Evolutionary conservation across 1,139 yeast species (phyloP).

Genomic region (Ogataea hybrid): DNA sequence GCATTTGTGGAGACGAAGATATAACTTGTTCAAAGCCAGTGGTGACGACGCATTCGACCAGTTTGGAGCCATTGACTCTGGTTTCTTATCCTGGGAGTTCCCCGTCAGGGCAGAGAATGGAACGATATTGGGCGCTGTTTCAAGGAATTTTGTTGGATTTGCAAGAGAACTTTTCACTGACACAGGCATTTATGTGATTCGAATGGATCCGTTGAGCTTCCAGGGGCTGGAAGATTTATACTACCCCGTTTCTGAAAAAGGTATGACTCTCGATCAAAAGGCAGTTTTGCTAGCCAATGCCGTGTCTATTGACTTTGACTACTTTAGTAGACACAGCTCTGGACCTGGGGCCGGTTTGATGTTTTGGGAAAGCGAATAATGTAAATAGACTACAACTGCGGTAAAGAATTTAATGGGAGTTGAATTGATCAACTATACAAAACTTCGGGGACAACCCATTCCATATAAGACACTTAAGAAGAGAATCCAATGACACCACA

Average conservation of each 20-base stretch:
- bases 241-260: constrained; percentile 24
- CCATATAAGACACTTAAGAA: constrained; percentile 30
- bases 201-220: constrained; percentile 75
- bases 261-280: constrained; percentile 72
- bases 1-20: constrained; percentile 91
- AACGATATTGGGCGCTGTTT: constrained; percentile 69
- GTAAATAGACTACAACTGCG: background rate
- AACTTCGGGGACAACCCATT: background rate
- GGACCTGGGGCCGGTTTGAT: constrained; percentile 42
- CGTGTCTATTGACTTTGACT: constrained; percentile 90
- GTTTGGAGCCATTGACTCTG: constrained; percentile 85
- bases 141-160: constrained; percentile 92
- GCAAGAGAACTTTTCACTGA: constrained; percentile 93
- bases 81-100: constrained; percentile 82
- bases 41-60: constrained; percentile 50
- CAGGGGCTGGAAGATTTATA: constrained; percentile 45
- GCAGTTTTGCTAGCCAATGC: constrained; percentile 86
- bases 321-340: constrained; percentile 80
- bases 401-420: background rate
- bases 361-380: constrained; percentile 13
- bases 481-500: constrained; percentile 97
- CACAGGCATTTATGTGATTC: constrained; percentile 83
- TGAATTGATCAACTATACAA: background rate
- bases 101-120: constrained; percentile 64
- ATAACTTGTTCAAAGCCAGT: constrained; percentile 63